phyloP scores from a whole-genome alignment of 2,329 filamentous ascomycete species.

The Trichophyton simii region DNA sequence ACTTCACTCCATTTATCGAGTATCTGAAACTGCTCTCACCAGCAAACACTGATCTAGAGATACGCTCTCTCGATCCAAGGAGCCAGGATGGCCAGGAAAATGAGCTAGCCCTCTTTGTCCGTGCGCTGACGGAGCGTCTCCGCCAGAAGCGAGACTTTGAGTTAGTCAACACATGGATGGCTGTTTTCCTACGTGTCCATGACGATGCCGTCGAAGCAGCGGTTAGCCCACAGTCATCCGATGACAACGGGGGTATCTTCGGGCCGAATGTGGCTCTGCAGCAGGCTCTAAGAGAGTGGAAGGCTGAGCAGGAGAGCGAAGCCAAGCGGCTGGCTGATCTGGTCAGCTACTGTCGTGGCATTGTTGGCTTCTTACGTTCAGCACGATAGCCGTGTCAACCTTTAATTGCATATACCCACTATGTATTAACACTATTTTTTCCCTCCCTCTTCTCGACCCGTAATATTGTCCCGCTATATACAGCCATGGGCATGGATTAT shows the following conservation, averaged over 20 bases:
- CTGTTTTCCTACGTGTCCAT: slow-evolving; percentile 76
- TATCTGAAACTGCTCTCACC: slow-evolving; percentile 72
- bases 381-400: slow-evolving; percentile 24
- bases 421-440: background rate
- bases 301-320: slow-evolving; percentile 58
- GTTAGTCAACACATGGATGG: slow-evolving; percentile 93
- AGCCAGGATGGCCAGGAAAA: slow-evolving; percentile 26
- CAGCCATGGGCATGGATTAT: no score
- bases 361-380: slow-evolving; percentile 66
- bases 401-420: background rate
- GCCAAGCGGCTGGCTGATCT: slow-evolving; percentile 57
- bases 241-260: slow-evolving; percentile 36
- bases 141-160: slow-evolving; percentile 70
- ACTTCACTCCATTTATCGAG: slow-evolving; percentile 58
- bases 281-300: slow-evolving; percentile 55
- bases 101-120: slow-evolving; percentile 68
- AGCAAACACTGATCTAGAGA: slow-evolving; percentile 76
- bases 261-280: slow-evolving; percentile 37
- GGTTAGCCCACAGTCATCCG: slow-evolving; percentile 13
- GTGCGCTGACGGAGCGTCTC: slow-evolving; percentile 62
- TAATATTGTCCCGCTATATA: background rate
- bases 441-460: background rate
- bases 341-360: slow-evolving; percentile 77
- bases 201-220: slow-evolving; percentile 42
- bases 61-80: slow-evolving; percentile 56